Conservation (phyloP, 2,329 filamentous ascomycete species). For the Kalaharituber pfeilii region DNA sequence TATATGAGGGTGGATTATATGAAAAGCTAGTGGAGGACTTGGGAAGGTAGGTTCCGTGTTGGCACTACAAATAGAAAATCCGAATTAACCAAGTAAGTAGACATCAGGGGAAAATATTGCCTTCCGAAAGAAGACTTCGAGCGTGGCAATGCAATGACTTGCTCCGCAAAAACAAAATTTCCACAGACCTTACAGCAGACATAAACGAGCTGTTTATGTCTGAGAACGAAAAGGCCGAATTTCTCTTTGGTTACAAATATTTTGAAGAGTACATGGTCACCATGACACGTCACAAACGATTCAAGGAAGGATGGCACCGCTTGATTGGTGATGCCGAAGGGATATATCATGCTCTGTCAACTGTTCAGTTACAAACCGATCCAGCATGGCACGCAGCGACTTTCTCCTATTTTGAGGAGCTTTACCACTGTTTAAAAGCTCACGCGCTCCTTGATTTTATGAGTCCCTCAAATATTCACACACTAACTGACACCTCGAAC, state of each 20-base stretch:
- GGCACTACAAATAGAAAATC: not conserved
- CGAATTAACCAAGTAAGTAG: not conserved
- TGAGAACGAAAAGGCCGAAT: slow-evolving; percentile 12
- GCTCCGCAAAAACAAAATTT: not conserved
- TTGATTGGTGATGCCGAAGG: too few relatives aligned
- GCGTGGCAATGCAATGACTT: not conserved
- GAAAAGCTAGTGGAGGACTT: not conserved
- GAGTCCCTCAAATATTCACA: too few relatives aligned
- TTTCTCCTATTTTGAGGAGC: too few relatives aligned
- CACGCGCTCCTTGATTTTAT: too few relatives aligned
- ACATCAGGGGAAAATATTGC: not conserved
- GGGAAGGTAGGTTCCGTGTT: not conserved
- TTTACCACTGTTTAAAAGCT: too few relatives aligned
- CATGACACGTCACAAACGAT: too few relatives aligned
- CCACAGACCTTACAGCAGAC: not conserved
- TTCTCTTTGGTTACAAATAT: not conserved
- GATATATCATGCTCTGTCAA: too few relatives aligned
- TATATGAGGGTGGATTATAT: not conserved
- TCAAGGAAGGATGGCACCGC: too few relatives aligned
- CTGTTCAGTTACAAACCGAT: too few relatives aligned
- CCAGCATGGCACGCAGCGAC: too few relatives aligned
- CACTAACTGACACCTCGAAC: too few relatives aligned
- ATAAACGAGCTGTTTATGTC: slow-evolving; percentile 4
- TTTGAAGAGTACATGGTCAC: too few relatives aligned
- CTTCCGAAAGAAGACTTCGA: not conserved